Conservation (phyloP, 345 rosid genomes). For the Lumnitzera littorea region DNA sequence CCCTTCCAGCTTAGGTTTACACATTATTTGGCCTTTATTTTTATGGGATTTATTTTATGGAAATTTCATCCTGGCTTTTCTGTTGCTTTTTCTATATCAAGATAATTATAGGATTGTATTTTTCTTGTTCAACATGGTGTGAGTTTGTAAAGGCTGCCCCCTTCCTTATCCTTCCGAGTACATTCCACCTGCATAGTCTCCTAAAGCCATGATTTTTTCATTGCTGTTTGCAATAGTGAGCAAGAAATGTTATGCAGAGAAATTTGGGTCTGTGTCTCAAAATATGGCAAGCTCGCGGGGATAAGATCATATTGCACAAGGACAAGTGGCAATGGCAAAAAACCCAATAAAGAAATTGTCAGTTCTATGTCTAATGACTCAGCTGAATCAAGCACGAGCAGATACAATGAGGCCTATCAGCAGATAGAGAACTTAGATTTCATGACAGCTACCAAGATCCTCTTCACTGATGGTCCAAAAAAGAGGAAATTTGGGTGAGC, state of each 20-base stretch:
- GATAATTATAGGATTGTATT: too few species aligned
- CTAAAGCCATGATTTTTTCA: too few species aligned
- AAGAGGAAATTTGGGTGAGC: conserved; percentile 73
- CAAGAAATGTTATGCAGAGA: conserved; percentile 38
- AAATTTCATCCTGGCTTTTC: too few species aligned
- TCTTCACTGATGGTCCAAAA: conserved; percentile 59
- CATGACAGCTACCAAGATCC: conserved; percentile 64
- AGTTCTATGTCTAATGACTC: conserved; percentile 16
- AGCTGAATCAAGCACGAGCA: conserved; percentile 34
- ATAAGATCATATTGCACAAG: conserved; percentile 23
- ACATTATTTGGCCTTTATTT: too few species aligned
- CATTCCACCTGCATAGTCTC: too few species aligned
- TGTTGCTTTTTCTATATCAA: too few species aligned
- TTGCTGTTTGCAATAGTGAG: neutral
- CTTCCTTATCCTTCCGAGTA: too few species aligned
- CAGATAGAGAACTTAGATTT: conserved; percentile 76
- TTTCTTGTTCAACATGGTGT: too few species aligned
- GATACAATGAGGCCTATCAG: conserved; percentile 44
- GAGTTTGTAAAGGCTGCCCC: too few species aligned
- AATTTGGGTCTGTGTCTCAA: conserved; percentile 24
- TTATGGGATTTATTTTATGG: too few species aligned
- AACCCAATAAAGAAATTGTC: neutral
- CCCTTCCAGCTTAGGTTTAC: too few species aligned
- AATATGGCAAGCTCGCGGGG: conserved; percentile 12
- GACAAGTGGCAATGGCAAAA: conserved; percentile 15